These are phyloP conservation scores for Colletotrichum gigasporum DNA, from an alignment of 2,329 filamentous ascomycete species.

Conservation along the genomic window DNA sequence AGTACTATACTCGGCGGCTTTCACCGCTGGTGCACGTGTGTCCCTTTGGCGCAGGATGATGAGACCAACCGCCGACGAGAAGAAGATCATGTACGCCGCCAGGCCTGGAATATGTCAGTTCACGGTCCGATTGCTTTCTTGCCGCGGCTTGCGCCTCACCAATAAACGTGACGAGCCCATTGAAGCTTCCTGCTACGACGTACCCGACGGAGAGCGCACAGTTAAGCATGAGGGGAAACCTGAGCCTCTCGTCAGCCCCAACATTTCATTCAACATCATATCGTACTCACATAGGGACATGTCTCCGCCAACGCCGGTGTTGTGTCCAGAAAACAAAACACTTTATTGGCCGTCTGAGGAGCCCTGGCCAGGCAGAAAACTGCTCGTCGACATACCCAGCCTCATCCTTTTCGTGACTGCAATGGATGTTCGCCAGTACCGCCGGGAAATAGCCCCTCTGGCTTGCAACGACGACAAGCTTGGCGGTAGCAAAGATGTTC, in stretches of 20 bases:
- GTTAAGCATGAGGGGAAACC: slow-evolving; percentile 37
- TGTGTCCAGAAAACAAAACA: slow-evolving; percentile 36
- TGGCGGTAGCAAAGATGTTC: slow-evolving; percentile 54
- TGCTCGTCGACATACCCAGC: slow-evolving; percentile 35
- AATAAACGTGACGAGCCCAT: slow-evolving; percentile 39
- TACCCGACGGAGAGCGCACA: slow-evolving; percentile 36
- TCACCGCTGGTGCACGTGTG: slow-evolving; percentile 25
- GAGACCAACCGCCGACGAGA: slow-evolving; percentile 38
- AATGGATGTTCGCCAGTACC: slow-evolving; percentile 39
- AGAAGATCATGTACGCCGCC: slow-evolving; percentile 37
- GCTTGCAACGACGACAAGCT: slow-evolving; percentile 49
- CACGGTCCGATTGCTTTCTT: neutral
- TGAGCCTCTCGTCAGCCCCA: slow-evolving; percentile 22
- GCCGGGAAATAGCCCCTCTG: slow-evolving; percentile 40
- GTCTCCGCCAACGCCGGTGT: slow-evolving; percentile 34
- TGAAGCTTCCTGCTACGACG: slow-evolving; percentile 37
- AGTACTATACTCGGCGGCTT: slow-evolving; percentile 33
- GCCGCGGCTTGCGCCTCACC: neutral
- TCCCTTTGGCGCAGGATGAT: slow-evolving; percentile 36
- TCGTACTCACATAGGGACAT: slow-evolving; percentile 35
- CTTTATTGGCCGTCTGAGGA: slow-evolving; percentile 33
- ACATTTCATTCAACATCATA: neutral
- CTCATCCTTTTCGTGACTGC: slow-evolving; percentile 39
- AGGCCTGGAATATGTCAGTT: slow-evolving; percentile 31
- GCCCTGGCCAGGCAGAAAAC: slow-evolving; percentile 30